These are phyloP conservation scores for Cyclotella choctawhatcheeana DNA, from an alignment of 108 stramenopile species.

Conservation along the genomic window DNA sequence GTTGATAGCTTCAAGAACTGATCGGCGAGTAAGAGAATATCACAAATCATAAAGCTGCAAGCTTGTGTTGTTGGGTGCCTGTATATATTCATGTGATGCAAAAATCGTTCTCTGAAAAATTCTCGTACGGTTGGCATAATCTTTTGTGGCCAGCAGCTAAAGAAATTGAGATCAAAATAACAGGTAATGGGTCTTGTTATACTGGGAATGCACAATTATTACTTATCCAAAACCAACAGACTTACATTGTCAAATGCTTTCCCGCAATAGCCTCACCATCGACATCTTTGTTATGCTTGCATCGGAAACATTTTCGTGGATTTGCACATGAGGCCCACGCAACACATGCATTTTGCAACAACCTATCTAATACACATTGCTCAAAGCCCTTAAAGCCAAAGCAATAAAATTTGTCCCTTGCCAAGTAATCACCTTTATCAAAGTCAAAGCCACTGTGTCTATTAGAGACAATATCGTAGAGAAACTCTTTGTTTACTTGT, in stretches of 20 bases:
- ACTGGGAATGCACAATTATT: too few species aligned
- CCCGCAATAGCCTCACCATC: conserved; percentile 14
- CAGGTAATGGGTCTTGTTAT: too few species aligned
- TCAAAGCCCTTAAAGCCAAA: conserved; percentile 38
- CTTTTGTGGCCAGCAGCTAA: conserved; percentile 90
- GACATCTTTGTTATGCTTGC: conserved; percentile 19
- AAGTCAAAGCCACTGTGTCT: conserved; percentile 89
- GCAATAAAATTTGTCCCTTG: conserved; percentile 70
- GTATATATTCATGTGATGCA: conserved; percentile 82
- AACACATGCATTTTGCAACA: conserved; percentile 77
- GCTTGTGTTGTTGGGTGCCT: conserved; percentile 82
- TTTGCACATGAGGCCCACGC: conserved; percentile 65
- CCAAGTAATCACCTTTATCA: conserved; percentile 96
- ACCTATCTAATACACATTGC: conserved; percentile 43
- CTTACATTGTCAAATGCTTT: conserved; percentile 70
- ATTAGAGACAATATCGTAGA: conserved; percentile 95
- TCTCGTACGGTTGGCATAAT: conserved; percentile 56
- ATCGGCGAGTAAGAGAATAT: conserved; percentile 79
- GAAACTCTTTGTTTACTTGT: conserved; percentile 63
- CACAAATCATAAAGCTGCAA: conserved; percentile 75
- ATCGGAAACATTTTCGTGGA: conserved; percentile 52
- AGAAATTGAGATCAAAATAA: too few species aligned
- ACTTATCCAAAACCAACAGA: not conserved
- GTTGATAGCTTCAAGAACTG: conserved; percentile 58
- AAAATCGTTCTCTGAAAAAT: conserved; percentile 79